phyloP scores from a whole-genome alignment of 2,329 filamentous ascomycete species.

The Colletotrichum magnum region DNA sequence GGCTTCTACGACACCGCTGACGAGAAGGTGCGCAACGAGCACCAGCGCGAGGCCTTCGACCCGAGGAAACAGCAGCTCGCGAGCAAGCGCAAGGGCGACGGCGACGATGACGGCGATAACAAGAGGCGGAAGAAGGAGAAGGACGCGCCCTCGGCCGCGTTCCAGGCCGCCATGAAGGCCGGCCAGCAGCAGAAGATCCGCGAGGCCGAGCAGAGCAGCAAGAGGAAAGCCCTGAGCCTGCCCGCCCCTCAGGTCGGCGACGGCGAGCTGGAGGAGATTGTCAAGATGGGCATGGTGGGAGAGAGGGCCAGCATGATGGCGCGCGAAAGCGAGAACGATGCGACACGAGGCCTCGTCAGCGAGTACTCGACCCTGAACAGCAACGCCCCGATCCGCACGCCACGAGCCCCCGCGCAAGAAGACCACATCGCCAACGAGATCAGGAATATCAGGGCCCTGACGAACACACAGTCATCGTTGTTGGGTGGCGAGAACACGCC shows the following conservation, averaged over 20 bases:
- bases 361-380: conserved; percentile 88
- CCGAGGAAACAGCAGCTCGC: conserved; percentile 91
- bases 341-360: conserved; percentile 87
- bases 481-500: conserved; percentile 95
- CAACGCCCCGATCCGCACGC: conserved; percentile 90
- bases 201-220: conserved; percentile 97
- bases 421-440: conserved; percentile 98
- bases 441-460: conserved; percentile 90
- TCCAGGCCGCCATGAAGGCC: conserved; percentile 91
- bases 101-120: conserved; percentile 83
- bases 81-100: conserved; percentile 93
- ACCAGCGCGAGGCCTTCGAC: conserved; percentile 87
- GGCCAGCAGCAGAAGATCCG: conserved; percentile 95
- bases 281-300: conserved; percentile 97
- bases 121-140: conserved; percentile 92
- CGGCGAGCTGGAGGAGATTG: conserved; percentile 93
- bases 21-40: conserved; percentile 85
- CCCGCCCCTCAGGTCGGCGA: conserved; percentile 94
- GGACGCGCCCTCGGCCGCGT: conserved; percentile 80
- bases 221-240: conserved; percentile 84
- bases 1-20: conserved; percentile 96
- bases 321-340: conserved; percentile 83
- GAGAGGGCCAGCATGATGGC: conserved; percentile 85
- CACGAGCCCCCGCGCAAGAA: conserved; percentile 90
- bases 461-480: conserved; percentile 92